Base-by-base conservation (phyloP, 129 eudicot genomes). In the Gnaphalium uliginosum region DNA sequence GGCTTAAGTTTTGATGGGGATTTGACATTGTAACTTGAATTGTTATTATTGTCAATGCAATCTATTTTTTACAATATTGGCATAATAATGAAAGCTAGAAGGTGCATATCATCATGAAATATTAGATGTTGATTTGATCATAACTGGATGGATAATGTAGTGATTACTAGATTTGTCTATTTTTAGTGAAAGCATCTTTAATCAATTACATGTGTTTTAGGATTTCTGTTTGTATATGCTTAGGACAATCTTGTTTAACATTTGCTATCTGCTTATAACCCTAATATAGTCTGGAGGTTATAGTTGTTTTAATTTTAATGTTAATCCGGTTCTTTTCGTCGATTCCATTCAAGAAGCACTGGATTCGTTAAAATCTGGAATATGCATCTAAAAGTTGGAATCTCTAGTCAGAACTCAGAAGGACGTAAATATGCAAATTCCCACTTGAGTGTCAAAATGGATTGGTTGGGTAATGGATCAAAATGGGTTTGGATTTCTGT, bases 1-100 rank as follows among this genome's bases (percentile, higher is more conserved):
- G 98, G 98, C 93, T 90, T 7, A 93, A 91, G 85, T 93, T 93
- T 76, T 93, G 81, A 86, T 51, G 53, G 66, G 48, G 25, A 8
- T 24, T 59, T 73, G 59, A 63, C 27, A 54, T 66, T 33, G 82
- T 72, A 57, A 32, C 35, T 56, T 54, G 24, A 13, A 65, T 64
- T 25, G 62, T 76, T 75, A 75, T 29, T 10, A 60, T 23, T 11
- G 41, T 61, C 22, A 62, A 43, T 29, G 19, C n/a, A 32, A 26
- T 61, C 25, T 18, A 73, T 13, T 71, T 21, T 71, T 7, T 17
- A 53, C 24, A n/a, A 53, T 56, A 56, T 53, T 53, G 18, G 51
- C 18, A 43, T 11, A 43, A 43, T 43, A 11, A 2, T 43, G 51
- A 53, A 53, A 19, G 26, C 7, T 56, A 19, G 24, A 18, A 56